Base-by-base conservation (phyloP, 2,329 filamentous ascomycete genomes). In the Dendrostoma leiphaemia region DNA sequence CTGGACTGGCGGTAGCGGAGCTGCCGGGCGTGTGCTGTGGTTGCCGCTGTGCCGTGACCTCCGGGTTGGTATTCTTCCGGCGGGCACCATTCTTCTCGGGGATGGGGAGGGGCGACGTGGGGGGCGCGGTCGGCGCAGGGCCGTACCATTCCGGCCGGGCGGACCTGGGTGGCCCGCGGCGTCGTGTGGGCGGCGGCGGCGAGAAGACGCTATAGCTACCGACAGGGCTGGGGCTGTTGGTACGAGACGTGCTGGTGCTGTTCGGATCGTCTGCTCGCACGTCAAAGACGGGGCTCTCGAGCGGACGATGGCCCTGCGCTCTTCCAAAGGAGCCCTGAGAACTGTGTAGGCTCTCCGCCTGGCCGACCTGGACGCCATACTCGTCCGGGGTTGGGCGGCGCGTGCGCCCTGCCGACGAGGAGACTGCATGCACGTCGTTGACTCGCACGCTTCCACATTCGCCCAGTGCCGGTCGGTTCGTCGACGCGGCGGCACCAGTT, bases 171-270 rank as follows among this genome's bases (percentile, higher is more conserved):
- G 41, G 28, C 8, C 21, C 28, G 8, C 23, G 17, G n/a, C 46
- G 51, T n/a, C 31, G 29, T 23, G 35, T 35, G 29, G 21, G 24
- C 4, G 55, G 51, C 41, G 51, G 55, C n/a, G 55, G 55, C 19
- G 55, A 57, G 43, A 57, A 57, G 51, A 57, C 55, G 43, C 51
- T 54, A 47, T 51, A 53, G 47, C 47, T 47, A 10, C 24, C 48
- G 12, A 50, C 48, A 19, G 26, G 49, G 15, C 19, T 13, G 13
- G 55, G 47, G 29, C 51, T 54, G 19, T 34, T 54, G 6, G 55
- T 32, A 21, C 41, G 51, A 2, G 51, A 54, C 3, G 51, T 51
- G 47, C 40, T 17, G 26, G 35, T 23, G 31, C 55, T 55, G 40
- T 43, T 48, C 17, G 44, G 31, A 4, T 17, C 48, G 15, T 55